These are phyloP conservation scores for Allomyces javanicus DNA, from an alignment of 192 early-diverging fungal genomes.

Conservation along the genomic window DNA sequence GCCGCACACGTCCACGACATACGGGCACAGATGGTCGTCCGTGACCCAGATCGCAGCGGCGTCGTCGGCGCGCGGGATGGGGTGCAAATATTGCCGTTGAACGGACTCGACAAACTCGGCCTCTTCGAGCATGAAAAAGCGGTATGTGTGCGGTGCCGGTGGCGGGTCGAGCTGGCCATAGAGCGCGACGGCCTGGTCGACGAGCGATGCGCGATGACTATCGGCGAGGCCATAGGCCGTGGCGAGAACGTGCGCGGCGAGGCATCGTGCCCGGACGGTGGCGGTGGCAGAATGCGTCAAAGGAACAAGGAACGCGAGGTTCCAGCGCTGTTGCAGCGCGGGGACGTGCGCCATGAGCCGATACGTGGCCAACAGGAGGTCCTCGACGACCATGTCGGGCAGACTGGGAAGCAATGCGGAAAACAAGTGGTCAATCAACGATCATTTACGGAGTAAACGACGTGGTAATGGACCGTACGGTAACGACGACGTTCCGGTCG, in stretches of 20 bases:
- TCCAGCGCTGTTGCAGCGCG: background rate
- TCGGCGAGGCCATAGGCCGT: too few species aligned
- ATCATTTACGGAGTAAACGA: background rate
- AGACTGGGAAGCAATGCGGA: background rate
- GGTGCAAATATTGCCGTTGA: too few species aligned
- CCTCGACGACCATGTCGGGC: background rate
- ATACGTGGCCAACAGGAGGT: background rate
- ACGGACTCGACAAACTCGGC: background rate
- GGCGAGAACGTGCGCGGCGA: too few species aligned
- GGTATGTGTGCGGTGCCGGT: too few species aligned
- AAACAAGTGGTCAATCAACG: background rate
- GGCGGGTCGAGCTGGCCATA: too few species aligned
- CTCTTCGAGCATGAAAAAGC: constrained; percentile 1
- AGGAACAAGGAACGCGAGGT: too few species aligned
- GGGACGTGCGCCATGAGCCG: background rate
- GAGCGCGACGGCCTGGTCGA: too few species aligned
- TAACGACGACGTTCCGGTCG: background rate
- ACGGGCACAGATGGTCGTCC: constrained; percentile 21
- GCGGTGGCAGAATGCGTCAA: too few species aligned
- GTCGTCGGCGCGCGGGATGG: too few species aligned
- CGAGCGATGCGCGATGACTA: too few species aligned
- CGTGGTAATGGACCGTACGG: background rate
- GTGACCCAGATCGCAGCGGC: too few species aligned
- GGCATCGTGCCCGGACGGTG: too few species aligned
- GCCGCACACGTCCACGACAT: constrained; percentile 44